A percentile compares a stretch with the other conserved stretches of the same genome.
These are phyloP conservation scores for Exobasidium rhododendri DNA, from an alignment of 1,284 basidiomycete genomes.

Conservation along the genomic window DNA sequence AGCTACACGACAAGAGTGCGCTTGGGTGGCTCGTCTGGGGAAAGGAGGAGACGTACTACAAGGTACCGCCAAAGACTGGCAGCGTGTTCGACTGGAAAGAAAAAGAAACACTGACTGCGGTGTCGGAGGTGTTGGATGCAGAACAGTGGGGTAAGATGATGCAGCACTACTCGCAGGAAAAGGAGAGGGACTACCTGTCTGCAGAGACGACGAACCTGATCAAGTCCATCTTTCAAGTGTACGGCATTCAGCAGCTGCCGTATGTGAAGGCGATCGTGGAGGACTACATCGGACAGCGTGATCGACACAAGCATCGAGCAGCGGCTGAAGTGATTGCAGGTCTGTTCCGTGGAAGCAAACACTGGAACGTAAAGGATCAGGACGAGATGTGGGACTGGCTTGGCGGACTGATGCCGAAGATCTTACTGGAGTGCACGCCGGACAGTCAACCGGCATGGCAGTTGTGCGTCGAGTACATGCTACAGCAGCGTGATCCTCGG, in stretches of 20 bases:
- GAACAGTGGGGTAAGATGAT: constrained; percentile 64
- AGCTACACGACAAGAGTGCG: constrained; percentile 72
- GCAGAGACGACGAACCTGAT: constrained; percentile 58
- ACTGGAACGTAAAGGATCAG: constrained; percentile 71
- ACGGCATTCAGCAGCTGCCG: constrained; percentile 62
- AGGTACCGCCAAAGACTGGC: constrained; percentile 59
- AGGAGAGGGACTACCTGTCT: constrained; percentile 45
- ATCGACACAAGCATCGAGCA: constrained; percentile 88
- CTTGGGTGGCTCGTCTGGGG: constrained; percentile 87
- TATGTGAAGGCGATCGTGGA: constrained; percentile 63
- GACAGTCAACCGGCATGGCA: constrained; percentile 57
- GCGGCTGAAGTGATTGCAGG: constrained; percentile 82
- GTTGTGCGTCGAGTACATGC: constrained; percentile 59
- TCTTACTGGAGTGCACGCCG: constrained; percentile 63
- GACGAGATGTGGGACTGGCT: constrained; percentile 78
- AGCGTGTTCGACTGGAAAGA: constrained; percentile 71
- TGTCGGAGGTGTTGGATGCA: constrained; percentile 60
- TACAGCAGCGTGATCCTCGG: constrained; percentile 78
- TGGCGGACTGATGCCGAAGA: constrained; percentile 65
- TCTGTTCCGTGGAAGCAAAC: constrained; percentile 72
- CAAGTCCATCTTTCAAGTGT: constrained; percentile 61
- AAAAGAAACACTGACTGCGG: constrained; percentile 62
- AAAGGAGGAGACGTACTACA: constrained; percentile 69
- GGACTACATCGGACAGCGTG: constrained; percentile 64
- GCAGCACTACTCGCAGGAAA: constrained; percentile 49